Conservation (phyloP, 2,329 filamentous ascomycete genomes). For the Cadophora gregata region DNA sequence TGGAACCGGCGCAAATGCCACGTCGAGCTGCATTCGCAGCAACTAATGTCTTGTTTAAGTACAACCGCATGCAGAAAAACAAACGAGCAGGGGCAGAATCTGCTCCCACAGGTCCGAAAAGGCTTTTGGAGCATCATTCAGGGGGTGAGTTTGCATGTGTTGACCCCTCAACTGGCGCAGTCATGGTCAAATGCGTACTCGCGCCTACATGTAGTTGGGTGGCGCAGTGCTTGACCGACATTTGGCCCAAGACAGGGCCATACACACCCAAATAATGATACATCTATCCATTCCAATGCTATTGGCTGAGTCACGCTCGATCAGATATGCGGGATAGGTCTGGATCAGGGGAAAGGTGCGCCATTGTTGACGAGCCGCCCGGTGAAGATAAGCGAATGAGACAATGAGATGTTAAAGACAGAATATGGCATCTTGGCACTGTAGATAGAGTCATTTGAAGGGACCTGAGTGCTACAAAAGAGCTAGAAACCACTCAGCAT, state of each 20-base stretch:
- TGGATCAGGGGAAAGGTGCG: not conserved
- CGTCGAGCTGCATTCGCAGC: slow-evolving; percentile 3
- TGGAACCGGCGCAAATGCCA: not conserved
- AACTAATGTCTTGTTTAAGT: not conserved
- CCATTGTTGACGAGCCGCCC: not conserved
- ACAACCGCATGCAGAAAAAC: not conserved
- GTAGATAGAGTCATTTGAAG: not conserved
- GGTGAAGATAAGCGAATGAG: not conserved
- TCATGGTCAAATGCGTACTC: not conserved
- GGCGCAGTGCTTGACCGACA: slow-evolving; percentile 3
- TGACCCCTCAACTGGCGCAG: not conserved
- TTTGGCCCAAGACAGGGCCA: slow-evolving; percentile 3
- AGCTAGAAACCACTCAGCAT: too few relatives aligned
- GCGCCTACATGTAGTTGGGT: not conserved
- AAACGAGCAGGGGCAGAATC: not conserved
- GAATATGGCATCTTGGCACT: not conserved
- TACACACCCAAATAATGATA: not conserved
- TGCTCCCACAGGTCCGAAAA: not conserved
- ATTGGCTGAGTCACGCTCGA: not conserved
- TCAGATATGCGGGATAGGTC: not conserved
- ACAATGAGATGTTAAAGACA: too few relatives aligned
- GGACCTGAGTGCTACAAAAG: too few relatives aligned
- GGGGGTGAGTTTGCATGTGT: not conserved
- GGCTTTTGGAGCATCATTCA: not conserved
- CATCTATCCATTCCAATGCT: not conserved